Conservation (phyloP, 441 rosid genomes). For the Euphorbia celastroides region DNA sequence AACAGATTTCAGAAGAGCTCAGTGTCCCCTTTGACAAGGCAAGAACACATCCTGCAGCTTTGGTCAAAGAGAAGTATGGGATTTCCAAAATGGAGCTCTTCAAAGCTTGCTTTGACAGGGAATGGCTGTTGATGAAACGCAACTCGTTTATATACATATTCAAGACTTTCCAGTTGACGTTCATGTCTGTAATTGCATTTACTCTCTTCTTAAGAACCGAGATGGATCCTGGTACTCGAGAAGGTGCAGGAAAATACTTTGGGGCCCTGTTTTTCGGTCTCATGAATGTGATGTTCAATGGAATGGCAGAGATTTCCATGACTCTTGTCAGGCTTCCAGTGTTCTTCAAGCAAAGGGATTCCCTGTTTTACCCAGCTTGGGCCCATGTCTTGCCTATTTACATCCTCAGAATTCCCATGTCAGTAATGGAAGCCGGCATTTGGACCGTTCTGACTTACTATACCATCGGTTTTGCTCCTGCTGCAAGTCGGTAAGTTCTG, state of each 20-base stretch:
- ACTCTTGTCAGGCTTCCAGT: slow-evolving; percentile 59
- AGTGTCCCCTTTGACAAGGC: slow-evolving; percentile 45
- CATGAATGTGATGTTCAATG: slow-evolving; percentile 57
- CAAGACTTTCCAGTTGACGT: slow-evolving; percentile 50
- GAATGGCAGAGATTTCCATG: slow-evolving; percentile 57
- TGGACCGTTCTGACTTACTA: slow-evolving; percentile 65
- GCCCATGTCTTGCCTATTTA: slow-evolving; percentile 57
- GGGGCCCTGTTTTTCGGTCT: too few relatives aligned
- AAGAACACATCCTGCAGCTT: slow-evolving; percentile 47
- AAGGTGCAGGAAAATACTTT: slow-evolving; percentile 34
- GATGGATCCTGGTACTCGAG: slow-evolving; percentile 34
- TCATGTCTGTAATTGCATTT: slow-evolving; percentile 44
- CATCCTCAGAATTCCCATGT: slow-evolving; percentile 55
- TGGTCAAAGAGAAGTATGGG: too few relatives aligned
- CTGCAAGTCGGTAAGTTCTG: slow-evolving; percentile 42
- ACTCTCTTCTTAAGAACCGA: slow-evolving; percentile 48
- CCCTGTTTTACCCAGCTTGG: slow-evolving; percentile 65
- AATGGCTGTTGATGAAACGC: slow-evolving; percentile 61
- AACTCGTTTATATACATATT: slow-evolving; percentile 51
- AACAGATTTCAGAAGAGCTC: slow-evolving; percentile 31
- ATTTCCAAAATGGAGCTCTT: slow-evolving; percentile 58
- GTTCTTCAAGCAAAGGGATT: slow-evolving; percentile 66
- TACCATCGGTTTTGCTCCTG: slow-evolving; percentile 65
- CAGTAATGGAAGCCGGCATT: slow-evolving; percentile 51
- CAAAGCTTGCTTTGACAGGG: too few relatives aligned